A percentile compares a stretch with the other conserved stretches of the same genome.
These are phyloP conservation scores for Pseudogymnoascus sp. DNA, from an alignment of 2,329 filamentous ascomycete species.

Conservation along the genomic window DNA sequence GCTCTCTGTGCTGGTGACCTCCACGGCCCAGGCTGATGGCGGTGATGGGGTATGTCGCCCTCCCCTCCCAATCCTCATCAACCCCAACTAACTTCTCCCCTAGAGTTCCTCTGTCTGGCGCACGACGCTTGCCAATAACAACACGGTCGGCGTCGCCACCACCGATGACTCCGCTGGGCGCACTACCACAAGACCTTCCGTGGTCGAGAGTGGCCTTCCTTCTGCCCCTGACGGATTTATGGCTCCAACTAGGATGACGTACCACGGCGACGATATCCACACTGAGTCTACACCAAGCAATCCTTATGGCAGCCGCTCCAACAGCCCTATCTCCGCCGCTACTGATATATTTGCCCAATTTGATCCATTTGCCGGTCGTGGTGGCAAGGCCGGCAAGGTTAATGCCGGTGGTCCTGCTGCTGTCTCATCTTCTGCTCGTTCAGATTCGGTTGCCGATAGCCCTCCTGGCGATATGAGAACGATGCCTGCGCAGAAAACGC, in stretches of 20 bases:
- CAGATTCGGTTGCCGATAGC: neutral
- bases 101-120: neutral
- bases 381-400: neutral
- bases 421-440: neutral
- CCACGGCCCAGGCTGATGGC: neutral
- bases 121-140: neutral
- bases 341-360: neutral
- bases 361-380: neutral
- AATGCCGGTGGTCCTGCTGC: neutral
- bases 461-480: neutral
- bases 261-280: neutral
- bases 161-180: neutral
- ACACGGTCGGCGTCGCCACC: neutral
- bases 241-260: neutral
- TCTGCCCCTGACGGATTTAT: neutral
- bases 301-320: neutral
- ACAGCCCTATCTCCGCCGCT: neutral
- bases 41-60: neutral
- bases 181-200: neutral
- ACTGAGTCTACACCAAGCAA: neutral
- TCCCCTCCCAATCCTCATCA: neutral
- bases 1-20: neutral
- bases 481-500: neutral
- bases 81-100: neutral
- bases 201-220: neutral